Base-by-base conservation (phyloP, 2,329 filamentous ascomycete genomes). In the Aspergillus viridinutans region DNA sequence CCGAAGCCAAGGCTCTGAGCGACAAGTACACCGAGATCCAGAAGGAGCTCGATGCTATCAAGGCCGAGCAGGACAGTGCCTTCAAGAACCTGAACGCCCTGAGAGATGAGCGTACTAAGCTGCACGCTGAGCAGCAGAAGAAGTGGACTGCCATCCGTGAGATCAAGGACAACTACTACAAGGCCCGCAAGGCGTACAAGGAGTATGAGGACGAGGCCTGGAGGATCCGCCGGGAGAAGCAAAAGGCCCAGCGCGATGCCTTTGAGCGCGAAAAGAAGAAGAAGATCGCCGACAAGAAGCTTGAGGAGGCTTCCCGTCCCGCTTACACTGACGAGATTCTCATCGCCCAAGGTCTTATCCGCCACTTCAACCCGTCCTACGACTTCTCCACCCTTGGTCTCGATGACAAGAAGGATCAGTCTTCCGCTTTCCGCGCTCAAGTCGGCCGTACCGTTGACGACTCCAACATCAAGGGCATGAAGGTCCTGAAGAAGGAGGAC, bases 291-390 rank as follows among this genome's bases (percentile, higher is more conserved):
- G 80, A 83, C 66, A 81, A 81, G 69, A 80, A 80, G 68, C 70
- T 81, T 28, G 78, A 81, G 65, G 78, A 80, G 66, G 78, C 74
- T 57, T 76, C 72, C 29, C 88, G 90, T 67, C 92, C 89, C 17
- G 94, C 94, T 53, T 99, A 91, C 81, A 83, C 90, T 49, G 91
- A 97, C 67, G 92, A 99, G 80, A 96, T 99, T 70, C 85, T 92
- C 68, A 89, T 89, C 53, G 90, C 91, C 61, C 90, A 94, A 78
- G 89, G 87, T 72, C 82, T 99, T 49, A 90, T 97, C 66, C 87
- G 88, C 65, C 93, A 93, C 83, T 93, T 97, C 65, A 92, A 97
- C 74, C 93, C 93, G 1, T 84, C 72, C 82, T 71, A 90, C 89
- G 77, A 90, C 89, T 79, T 84, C 76, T 32, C 84, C 80, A 58